phyloP scores from a whole-genome alignment of 1,284 basidiomycete species.

The Cutaneotrichosporon mucoides region DNA sequence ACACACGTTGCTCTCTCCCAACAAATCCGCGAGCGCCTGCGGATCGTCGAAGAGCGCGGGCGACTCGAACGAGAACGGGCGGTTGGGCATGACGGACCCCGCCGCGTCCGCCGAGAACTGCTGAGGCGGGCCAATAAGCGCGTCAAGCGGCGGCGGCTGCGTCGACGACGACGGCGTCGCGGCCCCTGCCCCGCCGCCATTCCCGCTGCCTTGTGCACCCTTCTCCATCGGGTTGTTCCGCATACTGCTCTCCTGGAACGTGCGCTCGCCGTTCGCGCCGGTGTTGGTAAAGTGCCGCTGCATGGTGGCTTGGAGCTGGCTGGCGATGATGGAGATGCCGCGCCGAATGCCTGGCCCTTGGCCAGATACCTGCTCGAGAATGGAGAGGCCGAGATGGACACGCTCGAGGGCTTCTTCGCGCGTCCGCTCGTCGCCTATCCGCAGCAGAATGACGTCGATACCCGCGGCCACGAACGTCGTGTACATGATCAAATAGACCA shows the following conservation, averaged over 20 bases:
- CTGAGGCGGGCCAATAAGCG: neutral
- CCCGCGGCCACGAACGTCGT: constrained; percentile 24
- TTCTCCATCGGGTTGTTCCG: neutral
- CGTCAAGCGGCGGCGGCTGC: neutral
- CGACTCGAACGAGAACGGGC: constrained; percentile 6
- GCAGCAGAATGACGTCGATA: constrained; percentile 23
- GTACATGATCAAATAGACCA: constrained; percentile 28
- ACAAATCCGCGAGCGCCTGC: constrained; percentile 21
- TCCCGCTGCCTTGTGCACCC: neutral
- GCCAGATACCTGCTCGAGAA: constrained; percentile 22
- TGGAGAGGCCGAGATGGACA: constrained; percentile 18
- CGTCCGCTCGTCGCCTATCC: constrained; percentile 20
- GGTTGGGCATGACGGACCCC: neutral
- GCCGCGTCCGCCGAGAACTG: constrained; percentile 1
- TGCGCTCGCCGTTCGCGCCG: neutral
- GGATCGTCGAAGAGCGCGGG: constrained; percentile 18
- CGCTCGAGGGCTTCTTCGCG: constrained; percentile 24
- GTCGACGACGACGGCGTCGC: neutral
- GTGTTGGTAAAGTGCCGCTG: constrained; percentile 4
- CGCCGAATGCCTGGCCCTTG: constrained; percentile 23
- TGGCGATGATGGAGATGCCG: constrained; percentile 20
- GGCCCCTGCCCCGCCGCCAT: neutral
- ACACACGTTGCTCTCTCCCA: constrained; percentile 20
- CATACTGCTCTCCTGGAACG: constrained; percentile 1
- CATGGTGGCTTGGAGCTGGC: constrained; percentile 20